phyloP scores from a whole-genome alignment of 202 grass and related monocot species.

The Digitaria exilis region DNA sequence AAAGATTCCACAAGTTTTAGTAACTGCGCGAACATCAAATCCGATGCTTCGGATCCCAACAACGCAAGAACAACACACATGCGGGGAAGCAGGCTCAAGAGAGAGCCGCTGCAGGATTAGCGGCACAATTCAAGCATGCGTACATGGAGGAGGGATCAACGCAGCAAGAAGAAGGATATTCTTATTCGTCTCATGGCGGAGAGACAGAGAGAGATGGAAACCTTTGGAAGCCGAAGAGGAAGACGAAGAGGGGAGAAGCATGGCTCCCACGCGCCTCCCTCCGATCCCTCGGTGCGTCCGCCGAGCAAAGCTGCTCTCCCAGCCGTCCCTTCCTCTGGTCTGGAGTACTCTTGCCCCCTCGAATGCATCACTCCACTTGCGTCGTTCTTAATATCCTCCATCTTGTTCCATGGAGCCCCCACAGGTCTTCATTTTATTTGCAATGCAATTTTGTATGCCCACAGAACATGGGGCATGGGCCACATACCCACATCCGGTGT shows the following conservation, averaged over 20 bases:
- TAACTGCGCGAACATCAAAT: not conserved
- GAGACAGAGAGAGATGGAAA: conserved; percentile 21
- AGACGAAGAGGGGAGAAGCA: conserved; percentile 37
- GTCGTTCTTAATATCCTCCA: conserved; percentile 33
- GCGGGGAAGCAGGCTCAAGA: not conserved
- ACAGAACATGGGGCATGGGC: conserved; percentile 26
- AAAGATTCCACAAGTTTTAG: not conserved
- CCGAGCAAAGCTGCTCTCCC: conserved; percentile 6
- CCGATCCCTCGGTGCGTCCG: conserved; percentile 51
- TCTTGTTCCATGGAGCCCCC: conserved; percentile 24
- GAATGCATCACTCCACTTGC: conserved; percentile 41
- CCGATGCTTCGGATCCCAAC: not conserved
- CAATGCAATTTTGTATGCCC: conserved; percentile 5
- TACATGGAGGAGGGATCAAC: conserved; percentile 10
- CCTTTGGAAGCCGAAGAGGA: conserved; percentile 41
- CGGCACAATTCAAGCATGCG: not conserved
- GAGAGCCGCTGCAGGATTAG: conserved; percentile 2
- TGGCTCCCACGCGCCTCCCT: conserved; percentile 43
- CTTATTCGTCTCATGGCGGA: not conserved
- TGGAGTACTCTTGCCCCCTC: conserved; percentile 31
- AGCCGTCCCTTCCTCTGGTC: conserved; percentile 33
- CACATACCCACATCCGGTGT: conserved; percentile 26
- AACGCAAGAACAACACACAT: conserved; percentile 30
- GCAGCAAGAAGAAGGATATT: not conserved
- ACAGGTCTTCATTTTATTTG: conserved; percentile 14